phyloP scores from a whole-genome alignment of 352 stramenopile species.

The Pythium phragmitis region DNA sequence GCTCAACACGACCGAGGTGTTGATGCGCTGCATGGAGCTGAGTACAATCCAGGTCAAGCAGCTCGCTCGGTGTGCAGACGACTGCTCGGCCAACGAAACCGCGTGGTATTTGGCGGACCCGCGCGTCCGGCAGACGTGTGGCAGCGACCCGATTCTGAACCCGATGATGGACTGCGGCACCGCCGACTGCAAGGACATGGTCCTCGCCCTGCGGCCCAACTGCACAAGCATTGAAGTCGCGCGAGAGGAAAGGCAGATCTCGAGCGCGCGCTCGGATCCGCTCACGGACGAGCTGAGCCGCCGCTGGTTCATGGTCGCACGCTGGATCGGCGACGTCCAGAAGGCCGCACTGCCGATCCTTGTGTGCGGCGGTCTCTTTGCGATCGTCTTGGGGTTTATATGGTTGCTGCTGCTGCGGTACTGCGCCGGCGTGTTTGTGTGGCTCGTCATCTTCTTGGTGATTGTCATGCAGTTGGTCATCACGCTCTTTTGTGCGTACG shows the following conservation, averaged over 20 bases:
- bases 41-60: conserved; percentile 45
- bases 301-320: conserved; percentile 67
- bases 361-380: conserved; percentile 68
- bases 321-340: conserved; percentile 76
- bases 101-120: conserved; percentile 31
- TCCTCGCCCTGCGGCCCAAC: conserved; percentile 38
- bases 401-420: conserved; percentile 77
- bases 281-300: conserved; percentile 60
- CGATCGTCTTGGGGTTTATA: conserved; percentile 63
- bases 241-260: conserved; percentile 42
- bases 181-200: conserved; percentile 44
- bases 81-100: conserved; percentile 49
- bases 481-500: conserved; percentile 76
- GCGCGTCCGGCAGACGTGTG: conserved; percentile 37
- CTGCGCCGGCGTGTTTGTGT: conserved; percentile 78
- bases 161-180: conserved; percentile 51
- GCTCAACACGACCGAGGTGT: conserved; percentile 60
- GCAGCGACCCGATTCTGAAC: conserved; percentile 41
- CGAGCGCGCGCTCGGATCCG: conserved; percentile 42
- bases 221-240: conserved; percentile 57
- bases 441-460: conserved; percentile 69
- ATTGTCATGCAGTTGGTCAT: conserved; percentile 63
- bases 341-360: conserved; percentile 78
- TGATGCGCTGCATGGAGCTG: conserved; percentile 73
- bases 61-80: conserved; percentile 57